phyloP scores from a whole-genome alignment of 352 stramenopile genomes.

The Achlya hypogyna region DNA sequence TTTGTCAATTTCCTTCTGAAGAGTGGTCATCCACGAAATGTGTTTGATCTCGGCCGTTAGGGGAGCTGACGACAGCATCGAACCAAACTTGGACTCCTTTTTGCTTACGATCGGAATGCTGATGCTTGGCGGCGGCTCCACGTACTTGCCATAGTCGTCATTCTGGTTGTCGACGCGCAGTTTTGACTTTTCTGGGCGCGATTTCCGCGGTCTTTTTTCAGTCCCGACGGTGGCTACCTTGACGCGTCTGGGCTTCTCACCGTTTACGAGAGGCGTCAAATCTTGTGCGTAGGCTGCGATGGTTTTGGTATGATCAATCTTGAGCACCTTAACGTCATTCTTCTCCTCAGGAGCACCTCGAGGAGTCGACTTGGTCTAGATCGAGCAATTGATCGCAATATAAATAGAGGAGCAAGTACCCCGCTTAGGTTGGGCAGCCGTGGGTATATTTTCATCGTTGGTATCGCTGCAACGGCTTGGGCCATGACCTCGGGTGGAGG shows the following conservation, averaged over 20 bases:
- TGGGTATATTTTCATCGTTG: conserved; percentile 7
- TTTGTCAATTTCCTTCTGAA: conserved; percentile 17
- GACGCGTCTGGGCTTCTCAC: conserved; percentile 16
- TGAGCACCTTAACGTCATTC: neutral
- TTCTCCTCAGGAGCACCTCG: neutral
- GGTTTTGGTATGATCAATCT: neutral
- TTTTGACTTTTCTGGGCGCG: too few relatives aligned
- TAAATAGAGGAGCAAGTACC: neutral
- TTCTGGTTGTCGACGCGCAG: neutral
- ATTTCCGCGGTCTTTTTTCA: neutral
- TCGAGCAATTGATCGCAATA: neutral
- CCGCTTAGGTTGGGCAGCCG: neutral
- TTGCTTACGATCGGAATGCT: neutral
- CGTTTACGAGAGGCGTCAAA: conserved; percentile 10
- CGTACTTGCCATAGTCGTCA: too few relatives aligned
- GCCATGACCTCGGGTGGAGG: neutral
- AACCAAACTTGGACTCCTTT: conserved; percentile 3
- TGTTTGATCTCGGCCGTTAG: conserved; percentile 20
- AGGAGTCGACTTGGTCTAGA: neutral
- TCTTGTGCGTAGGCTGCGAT: conserved; percentile 16
- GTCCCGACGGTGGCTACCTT: neutral
- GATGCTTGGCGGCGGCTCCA: too few relatives aligned
- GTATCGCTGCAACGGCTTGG: neutral
- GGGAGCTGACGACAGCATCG: neutral
- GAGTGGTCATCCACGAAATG: conserved; percentile 8